Evolutionary conservation across 2,329 filamentous ascomycete species (phyloP).

Genomic region (Beauveria pseudobassiana): DNA sequence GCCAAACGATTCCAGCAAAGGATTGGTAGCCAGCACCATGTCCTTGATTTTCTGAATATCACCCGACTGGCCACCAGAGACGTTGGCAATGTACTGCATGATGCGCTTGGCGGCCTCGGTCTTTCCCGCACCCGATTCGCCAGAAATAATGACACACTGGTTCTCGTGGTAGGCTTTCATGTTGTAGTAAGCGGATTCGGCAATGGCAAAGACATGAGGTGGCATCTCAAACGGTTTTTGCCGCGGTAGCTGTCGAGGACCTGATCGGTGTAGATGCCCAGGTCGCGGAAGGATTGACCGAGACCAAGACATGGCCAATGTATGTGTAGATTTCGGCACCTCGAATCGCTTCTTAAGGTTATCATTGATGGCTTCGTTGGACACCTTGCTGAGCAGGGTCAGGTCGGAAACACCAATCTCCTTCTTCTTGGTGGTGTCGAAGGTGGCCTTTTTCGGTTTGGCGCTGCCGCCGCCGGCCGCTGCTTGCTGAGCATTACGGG

Average conservation of each 20-base stretch:
- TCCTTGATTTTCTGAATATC: conserved; percentile 97
- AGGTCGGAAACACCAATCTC: conserved; percentile 97
- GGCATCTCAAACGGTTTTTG: conserved; percentile 92
- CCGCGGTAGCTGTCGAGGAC: conserved; percentile 91
- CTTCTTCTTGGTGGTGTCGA: conserved; percentile 97
- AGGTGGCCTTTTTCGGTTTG: conserved; percentile 90
- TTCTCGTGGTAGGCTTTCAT: conserved; percentile 99
- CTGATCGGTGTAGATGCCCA: conserved; percentile 94
- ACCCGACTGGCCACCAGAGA: conserved; percentile 76
- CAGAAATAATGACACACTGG: conserved; percentile 98
- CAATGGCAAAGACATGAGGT: conserved; percentile 95
- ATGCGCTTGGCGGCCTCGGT: conserved; percentile 97
- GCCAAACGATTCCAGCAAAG: conserved; percentile 91
- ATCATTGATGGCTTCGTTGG: conserved; percentile 98
- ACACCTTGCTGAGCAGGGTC: conserved; percentile 95
- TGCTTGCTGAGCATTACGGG: conserved; percentile 31
- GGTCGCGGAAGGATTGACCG: conserved; percentile 94
- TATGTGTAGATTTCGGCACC: conserved; percentile 97
- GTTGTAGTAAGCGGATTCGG: conserved; percentile 95
- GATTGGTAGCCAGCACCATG: conserved; percentile 98
- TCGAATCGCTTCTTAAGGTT: conserved; percentile 98
- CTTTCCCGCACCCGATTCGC: conserved; percentile 96
- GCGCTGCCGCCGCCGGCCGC: conserved; percentile 34
- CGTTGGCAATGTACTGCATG: conserved; percentile 99
- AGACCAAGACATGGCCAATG: conserved; percentile 98